phyloP scores from a whole-genome alignment of 31 red algal genomes.

The Asparagopsis taxiformis region DNA sequence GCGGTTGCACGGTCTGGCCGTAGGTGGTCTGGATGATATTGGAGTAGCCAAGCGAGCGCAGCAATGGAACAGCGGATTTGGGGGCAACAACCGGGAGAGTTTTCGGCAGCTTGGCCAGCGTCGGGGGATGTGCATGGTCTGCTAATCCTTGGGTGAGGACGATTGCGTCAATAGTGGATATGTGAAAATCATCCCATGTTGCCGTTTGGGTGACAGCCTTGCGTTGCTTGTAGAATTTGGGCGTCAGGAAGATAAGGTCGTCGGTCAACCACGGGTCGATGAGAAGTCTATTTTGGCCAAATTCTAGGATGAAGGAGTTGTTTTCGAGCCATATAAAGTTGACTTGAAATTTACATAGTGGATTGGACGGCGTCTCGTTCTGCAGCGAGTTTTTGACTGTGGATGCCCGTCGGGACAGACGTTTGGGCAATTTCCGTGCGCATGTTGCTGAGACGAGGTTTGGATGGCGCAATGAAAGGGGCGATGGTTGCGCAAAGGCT shows the following conservation, averaged over 20 bases:
- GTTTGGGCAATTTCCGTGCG: too few species aligned
- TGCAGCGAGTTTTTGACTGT: too few species aligned
- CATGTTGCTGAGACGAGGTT: too few species aligned
- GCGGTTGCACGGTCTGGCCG: constrained; percentile 18
- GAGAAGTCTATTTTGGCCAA: constrained; percentile 27
- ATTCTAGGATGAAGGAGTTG: constrained; percentile 55
- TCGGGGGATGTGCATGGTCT: constrained; percentile 81
- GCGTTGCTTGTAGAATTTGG: constrained; percentile 39
- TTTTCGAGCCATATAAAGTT: constrained; percentile 38
- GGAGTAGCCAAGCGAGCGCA: constrained; percentile 25
- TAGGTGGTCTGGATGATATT: constrained; percentile 2
- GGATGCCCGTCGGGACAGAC: too few species aligned
- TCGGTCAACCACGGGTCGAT: constrained; percentile 79
- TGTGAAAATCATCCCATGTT: background rate
- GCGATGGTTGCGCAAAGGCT: too few species aligned
- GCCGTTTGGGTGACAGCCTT: constrained; percentile 1
- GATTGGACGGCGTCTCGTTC: too few species aligned
- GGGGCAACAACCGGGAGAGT: constrained; percentile 49
- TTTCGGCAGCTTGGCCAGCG: constrained; percentile 33
- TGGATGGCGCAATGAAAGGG: too few species aligned
- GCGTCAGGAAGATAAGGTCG: constrained; percentile 49
- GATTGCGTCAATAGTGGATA: constrained; percentile 30
- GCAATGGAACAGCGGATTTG: constrained; percentile 25
- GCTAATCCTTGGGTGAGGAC: constrained; percentile 73
- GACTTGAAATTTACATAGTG: too few species aligned